Evolutionary conservation across 2,329 filamentous ascomycete species (phyloP).

Genomic region (Pseudocercospora eumusae): DNA sequence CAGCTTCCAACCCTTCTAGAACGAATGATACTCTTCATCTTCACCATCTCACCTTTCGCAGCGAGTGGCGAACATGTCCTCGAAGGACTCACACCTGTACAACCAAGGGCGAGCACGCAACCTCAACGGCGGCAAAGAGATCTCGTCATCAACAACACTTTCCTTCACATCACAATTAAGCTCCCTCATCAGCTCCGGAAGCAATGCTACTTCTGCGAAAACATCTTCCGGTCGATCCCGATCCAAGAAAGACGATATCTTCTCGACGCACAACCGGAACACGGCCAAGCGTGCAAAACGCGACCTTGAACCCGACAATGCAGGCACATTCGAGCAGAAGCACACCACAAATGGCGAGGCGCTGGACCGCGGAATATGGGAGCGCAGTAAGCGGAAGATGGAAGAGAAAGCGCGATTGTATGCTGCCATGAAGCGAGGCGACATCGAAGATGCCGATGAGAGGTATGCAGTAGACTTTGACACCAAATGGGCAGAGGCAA

Average conservation of each 20-base stretch:
- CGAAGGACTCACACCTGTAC: conserved; percentile 27
- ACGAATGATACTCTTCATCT: background rate
- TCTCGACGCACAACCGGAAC: conserved; percentile 65
- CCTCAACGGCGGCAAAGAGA: conserved; percentile 59
- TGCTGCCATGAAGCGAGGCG: conserved; percentile 85
- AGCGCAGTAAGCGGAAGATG: conserved; percentile 76
- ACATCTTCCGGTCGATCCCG: conserved; percentile 53
- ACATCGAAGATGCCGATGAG: conserved; percentile 65
- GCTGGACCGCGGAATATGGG: conserved; percentile 59
- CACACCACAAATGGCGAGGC: conserved; percentile 63
- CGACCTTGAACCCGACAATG: conserved; percentile 57
- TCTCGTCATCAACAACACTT: conserved; percentile 69
- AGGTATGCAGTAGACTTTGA: conserved; percentile 86
- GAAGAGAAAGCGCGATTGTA: conserved; percentile 88
- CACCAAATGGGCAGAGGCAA: conserved; percentile 80
- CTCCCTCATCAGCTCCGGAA: conserved; percentile 66
- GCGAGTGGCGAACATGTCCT: conserved; percentile 17
- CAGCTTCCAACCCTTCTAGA: background rate
- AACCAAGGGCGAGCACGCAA: conserved; percentile 54
- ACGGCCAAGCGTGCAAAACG: conserved; percentile 63
- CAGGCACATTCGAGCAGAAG: conserved; percentile 62
- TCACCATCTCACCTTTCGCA: too few species aligned
- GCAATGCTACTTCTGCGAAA: conserved; percentile 44
- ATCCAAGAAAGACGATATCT: conserved; percentile 68
- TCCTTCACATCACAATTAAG: conserved; percentile 88